These are phyloP conservation scores for Solanum virginianum DNA, from an alignment of 257 asterid species.

Conservation along the genomic window DNA sequence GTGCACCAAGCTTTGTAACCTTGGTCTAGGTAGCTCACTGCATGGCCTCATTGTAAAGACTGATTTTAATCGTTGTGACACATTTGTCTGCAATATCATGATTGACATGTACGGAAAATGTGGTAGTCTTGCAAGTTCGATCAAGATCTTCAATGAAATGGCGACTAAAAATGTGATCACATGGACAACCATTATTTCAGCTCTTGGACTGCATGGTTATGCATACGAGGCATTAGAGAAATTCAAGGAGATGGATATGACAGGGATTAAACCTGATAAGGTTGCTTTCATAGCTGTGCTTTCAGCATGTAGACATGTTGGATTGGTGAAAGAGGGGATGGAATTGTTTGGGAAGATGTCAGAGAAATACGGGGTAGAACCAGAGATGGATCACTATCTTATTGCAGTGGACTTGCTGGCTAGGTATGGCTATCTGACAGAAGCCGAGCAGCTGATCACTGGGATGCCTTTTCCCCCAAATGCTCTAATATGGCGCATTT, in stretches of 20 bases:
- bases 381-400: conserved; percentile 66
- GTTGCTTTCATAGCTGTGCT: conserved; percentile 48
- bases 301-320: conserved; percentile 83
- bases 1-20: conserved; percentile 52
- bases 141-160: conserved; percentile 48
- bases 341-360: conserved; percentile 46
- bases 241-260: conserved; percentile 48
- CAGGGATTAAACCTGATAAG: conserved; percentile 50
- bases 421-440: conserved; percentile 47
- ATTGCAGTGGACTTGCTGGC: conserved; percentile 59
- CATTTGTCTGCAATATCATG: conserved; percentile 52
- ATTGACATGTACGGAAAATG: conserved; percentile 89
- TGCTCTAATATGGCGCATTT: conserved; percentile 66
- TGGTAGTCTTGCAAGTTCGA: conserved; percentile 40
- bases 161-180: conserved; percentile 36
- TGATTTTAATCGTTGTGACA: conserved; percentile 34
- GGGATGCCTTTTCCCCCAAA: conserved; percentile 76
- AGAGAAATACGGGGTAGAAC: conserved; percentile 40
- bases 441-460: conserved; percentile 60
- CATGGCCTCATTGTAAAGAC: conserved; percentile 48
- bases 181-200: conserved; percentile 61
- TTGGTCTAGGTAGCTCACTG: conserved; percentile 70
- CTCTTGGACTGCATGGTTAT: conserved; percentile 60
- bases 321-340: conserved; percentile 67
- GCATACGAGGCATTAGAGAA: conserved; percentile 47